phyloP scores from a whole-genome alignment of 495 filamentous ascomycete species.

The Penicillium subrubescens region DNA sequence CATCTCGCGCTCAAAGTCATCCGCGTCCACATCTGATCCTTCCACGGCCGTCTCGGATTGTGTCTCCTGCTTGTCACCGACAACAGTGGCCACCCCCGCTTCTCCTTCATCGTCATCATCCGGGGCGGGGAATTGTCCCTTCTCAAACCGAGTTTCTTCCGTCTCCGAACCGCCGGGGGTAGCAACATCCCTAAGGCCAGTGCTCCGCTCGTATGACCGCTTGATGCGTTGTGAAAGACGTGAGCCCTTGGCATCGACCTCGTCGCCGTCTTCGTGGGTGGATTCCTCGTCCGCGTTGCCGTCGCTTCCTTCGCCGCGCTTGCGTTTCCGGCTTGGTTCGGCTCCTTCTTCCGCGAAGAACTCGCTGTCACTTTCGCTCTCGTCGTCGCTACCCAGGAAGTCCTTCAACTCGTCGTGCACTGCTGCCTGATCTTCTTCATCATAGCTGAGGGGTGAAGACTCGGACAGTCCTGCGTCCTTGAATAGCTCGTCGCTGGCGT shows the following conservation, averaged over 20 bases:
- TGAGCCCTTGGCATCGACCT: conserved; percentile 41
- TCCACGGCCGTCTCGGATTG: conserved; percentile 1
- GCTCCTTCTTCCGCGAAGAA: conserved; percentile 31
- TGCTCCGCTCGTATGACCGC: conserved; percentile 51
- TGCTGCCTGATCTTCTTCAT: conserved; percentile 49
- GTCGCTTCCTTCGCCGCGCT: conserved; percentile 39
- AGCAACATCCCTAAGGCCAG: conserved; percentile 48
- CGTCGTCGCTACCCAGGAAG: conserved; percentile 70
- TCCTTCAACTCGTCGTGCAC: conserved; percentile 76
- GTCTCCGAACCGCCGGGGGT: conserved; percentile 38
- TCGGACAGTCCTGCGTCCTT: conserved; percentile 35
- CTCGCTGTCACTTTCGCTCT: conserved; percentile 54
- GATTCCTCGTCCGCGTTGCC: conserved; percentile 34
- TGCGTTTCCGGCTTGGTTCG: conserved; percentile 41
- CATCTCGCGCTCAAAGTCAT: conserved; percentile 68
- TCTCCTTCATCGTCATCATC: conserved; percentile 52
- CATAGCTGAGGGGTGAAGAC: conserved; percentile 42
- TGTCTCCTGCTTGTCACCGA: conserved; percentile 22
- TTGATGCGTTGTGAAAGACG: conserved; percentile 51
- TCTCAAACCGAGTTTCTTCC: conserved; percentile 23
- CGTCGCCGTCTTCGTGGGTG: conserved; percentile 32
- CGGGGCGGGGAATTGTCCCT: conserved; percentile 23
- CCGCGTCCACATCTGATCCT: conserved; percentile 53
- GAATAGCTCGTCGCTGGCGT: conserved; percentile 49
- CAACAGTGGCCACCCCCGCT: neutral